Evolutionary conservation across 345 rosid species (phyloP).

Genomic region (Toxicodendron radicans): DNA sequence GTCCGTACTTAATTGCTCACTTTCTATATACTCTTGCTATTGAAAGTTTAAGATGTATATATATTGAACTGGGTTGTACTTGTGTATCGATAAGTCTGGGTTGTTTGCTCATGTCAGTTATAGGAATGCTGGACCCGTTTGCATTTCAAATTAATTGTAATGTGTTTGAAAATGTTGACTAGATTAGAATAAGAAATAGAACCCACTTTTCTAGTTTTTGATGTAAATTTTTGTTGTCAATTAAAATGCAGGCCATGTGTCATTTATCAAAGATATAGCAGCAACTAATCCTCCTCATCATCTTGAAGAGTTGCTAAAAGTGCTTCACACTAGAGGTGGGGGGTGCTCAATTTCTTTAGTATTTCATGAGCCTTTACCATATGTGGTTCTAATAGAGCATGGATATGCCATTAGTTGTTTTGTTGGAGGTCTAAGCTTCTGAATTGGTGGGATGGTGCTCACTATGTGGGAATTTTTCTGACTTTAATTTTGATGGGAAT

Average conservation of each 20-base stretch:
- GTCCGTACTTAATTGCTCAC: no score
- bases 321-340: constrained; percentile 75
- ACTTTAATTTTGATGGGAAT: not conserved
- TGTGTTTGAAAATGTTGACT: no score
- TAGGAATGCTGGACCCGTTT: not conserved
- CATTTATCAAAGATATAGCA: constrained; percentile 75
- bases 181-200: not conserved
- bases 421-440: not conserved
- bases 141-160: not conserved
- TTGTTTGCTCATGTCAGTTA: not conserved
- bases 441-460: not conserved
- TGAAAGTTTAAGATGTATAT: not conserved
- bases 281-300: constrained; percentile 66
- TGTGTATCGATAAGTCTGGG: no score
- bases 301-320: constrained; percentile 65
- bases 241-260: constrained; percentile 53
- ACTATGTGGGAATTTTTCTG: not conserved
- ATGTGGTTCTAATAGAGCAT: not conserved
- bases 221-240: not conserved
- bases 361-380: not conserved
- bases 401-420: not conserved
- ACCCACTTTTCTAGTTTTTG: not conserved
- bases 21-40: not conserved
- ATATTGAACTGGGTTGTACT: not conserved
- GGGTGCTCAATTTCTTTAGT: constrained; percentile 3